Evolutionary conservation across 2,329 filamentous ascomycete genomes (phyloP).

Genomic region (Balansia obtecta): DNA sequence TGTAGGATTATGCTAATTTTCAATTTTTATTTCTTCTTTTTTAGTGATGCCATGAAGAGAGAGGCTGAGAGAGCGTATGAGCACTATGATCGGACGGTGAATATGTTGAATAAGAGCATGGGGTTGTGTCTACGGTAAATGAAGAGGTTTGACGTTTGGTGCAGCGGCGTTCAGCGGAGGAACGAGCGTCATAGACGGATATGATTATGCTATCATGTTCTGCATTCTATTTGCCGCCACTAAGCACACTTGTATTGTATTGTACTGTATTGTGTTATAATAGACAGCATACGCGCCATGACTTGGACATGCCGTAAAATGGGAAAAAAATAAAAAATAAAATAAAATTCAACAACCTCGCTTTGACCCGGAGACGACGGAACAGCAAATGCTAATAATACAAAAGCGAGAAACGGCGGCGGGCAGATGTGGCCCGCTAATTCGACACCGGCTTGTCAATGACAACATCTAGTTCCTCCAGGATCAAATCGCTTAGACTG

Average conservation of each 20-base stretch:
- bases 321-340: not conserved
- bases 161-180: too few relatives aligned
- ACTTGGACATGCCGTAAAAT: not conserved
- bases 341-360: not conserved
- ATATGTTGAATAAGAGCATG: constrained; percentile 65
- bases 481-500: constrained; percentile 59
- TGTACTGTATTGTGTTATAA: too few relatives aligned
- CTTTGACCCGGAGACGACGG: not conserved
- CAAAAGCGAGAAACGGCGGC: not conserved
- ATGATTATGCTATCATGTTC: too few relatives aligned
- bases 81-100: constrained; percentile 57
- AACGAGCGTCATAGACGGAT: too few relatives aligned
- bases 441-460: constrained; percentile 24
- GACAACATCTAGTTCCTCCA: constrained; percentile 62
- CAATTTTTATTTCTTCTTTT: not conserved
- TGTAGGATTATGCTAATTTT: not conserved
- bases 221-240: too few relatives aligned
- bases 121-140: constrained; percentile 45
- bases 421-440: constrained; percentile 7
- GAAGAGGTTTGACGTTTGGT: not conserved
- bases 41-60: constrained; percentile 10
- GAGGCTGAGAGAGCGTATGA: constrained; percentile 29
- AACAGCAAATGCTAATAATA: not conserved
- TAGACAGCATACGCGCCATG: too few relatives aligned
- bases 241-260: too few relatives aligned